A percentile compares a stretch with the other conserved stretches of the same genome.
Conservation (phyloP, 2,329 filamentous ascomycete genomes). For the Colletotrichum caudatum region DNA sequence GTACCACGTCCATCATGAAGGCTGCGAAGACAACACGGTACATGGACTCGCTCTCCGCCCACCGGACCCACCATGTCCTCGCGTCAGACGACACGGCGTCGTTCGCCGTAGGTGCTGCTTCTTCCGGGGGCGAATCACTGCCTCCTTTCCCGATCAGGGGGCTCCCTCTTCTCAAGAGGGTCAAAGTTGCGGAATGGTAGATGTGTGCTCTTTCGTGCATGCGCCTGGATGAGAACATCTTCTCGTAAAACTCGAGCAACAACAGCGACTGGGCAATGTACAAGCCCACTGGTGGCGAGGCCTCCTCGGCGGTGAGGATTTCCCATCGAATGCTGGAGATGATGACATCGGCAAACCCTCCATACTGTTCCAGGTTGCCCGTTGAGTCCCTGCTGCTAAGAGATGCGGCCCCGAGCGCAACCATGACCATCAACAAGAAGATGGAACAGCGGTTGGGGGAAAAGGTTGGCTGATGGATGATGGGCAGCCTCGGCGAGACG, state of each 20-base stretch:
- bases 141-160: constrained; percentile 85
- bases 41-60: constrained; percentile 91
- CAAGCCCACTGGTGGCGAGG: constrained; percentile 83
- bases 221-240: constrained; percentile 85
- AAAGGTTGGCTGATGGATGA: constrained; percentile 90
- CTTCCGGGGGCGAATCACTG: constrained; percentile 81
- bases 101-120: constrained; percentile 52
- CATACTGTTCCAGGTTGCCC: constrained; percentile 60
- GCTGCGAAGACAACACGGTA: constrained; percentile 88
- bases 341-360: constrained; percentile 68
- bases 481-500: constrained; percentile 87
- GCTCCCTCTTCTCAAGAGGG: constrained; percentile 85
- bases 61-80: constrained; percentile 80
- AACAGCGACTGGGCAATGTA: constrained; percentile 91
- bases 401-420: constrained; percentile 86
- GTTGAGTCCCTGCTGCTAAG: constrained; percentile 74
- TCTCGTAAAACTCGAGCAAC: constrained; percentile 89
- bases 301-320: constrained; percentile 84
- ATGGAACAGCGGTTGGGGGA: constrained; percentile 82
- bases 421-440: constrained; percentile 82
- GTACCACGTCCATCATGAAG: constrained; percentile 89
- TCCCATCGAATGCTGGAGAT: constrained; percentile 83
- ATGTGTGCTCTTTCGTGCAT: constrained; percentile 92
- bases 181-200: constrained; percentile 87
- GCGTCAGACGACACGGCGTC: constrained; percentile 52